Evolutionary conservation across 2,329 filamentous ascomycete species (phyloP).

Genomic region (Calonectria pteridis): DNA sequence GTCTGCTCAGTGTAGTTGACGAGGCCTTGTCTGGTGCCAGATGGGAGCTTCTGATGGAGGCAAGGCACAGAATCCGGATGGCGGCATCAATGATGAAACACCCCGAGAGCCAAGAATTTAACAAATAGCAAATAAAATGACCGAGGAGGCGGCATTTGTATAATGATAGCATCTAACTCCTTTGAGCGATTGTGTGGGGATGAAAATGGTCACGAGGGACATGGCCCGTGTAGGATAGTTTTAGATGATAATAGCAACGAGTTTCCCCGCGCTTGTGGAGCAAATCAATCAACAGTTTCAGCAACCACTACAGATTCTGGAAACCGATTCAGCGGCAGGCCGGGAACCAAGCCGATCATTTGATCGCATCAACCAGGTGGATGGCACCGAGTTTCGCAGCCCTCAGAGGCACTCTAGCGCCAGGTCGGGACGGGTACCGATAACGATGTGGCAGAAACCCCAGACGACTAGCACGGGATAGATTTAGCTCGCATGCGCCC

Average conservation of each 20-base stretch:
- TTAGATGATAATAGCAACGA: not conserved
- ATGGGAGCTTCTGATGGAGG: constrained; percentile 44
- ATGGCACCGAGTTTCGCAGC: not conserved
- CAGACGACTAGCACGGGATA: not conserved
- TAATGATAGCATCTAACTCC: not conserved
- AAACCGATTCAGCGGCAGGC: not conserved
- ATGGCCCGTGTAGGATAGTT: constrained; percentile 11
- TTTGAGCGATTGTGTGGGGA: not conserved
- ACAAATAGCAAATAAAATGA: not conserved
- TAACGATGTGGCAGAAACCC: not conserved
- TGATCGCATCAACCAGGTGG: not conserved
- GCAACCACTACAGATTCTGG: not conserved
- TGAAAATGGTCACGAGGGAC: constrained; percentile 6
- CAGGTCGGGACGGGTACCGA: constrained; percentile 3
- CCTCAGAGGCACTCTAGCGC: not conserved
- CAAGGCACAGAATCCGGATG: constrained; percentile 42
- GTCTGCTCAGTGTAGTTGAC: constrained; percentile 42
- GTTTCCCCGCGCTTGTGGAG: constrained; percentile 5
- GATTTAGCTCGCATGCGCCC: not conserved
- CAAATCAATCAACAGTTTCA: not conserved
- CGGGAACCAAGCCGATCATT: constrained; percentile 8
- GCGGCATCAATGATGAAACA: constrained; percentile 46
- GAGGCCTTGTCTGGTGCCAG: constrained; percentile 40
- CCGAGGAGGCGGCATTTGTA: not conserved
- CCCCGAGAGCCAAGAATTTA: constrained; percentile 38